These are phyloP conservation scores for Ceratonia siliqua DNA, from an alignment of 306 rosid species.

Conservation along the genomic window DNA sequence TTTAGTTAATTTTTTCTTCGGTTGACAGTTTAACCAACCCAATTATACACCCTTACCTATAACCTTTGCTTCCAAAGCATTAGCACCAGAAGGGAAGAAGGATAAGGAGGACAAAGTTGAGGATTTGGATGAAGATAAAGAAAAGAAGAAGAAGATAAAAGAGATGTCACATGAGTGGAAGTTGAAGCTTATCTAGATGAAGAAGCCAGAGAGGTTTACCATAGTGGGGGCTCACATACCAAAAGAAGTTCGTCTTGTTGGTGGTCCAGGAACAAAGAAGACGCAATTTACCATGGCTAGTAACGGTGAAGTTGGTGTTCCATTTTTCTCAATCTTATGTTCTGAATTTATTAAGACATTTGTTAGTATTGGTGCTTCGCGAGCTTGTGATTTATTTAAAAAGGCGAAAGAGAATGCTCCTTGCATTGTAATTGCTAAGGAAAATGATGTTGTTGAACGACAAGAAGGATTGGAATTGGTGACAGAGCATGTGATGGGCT, in stretches of 20 bases:
- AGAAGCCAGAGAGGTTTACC: constrained; percentile 95
- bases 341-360: constrained; percentile 95
- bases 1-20: no score
- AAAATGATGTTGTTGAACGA: constrained; percentile 94
- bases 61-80: no score
- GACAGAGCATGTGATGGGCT: constrained; percentile 77
- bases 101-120: no score
- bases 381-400: constrained; percentile 91
- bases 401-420: constrained; percentile 99
- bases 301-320: constrained; percentile 97
- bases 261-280: constrained; percentile 96
- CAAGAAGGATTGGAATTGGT: constrained; percentile 91
- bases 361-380: constrained; percentile 96
- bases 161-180: no score
- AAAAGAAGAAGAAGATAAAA: no score
- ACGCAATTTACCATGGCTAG: constrained; percentile 86
- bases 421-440: constrained; percentile 93
- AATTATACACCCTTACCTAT: no score
- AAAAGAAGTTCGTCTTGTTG: constrained; percentile 94
- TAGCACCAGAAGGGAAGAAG: no score
- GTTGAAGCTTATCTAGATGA: no score
- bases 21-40: no score
- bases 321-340: constrained; percentile 92
- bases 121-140: no score
- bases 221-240: constrained; percentile 96